These are phyloP conservation scores for Neurospora crassa DNA, from an alignment of 2,329 filamentous ascomycete genomes.

Conservation along the genomic window DNA sequence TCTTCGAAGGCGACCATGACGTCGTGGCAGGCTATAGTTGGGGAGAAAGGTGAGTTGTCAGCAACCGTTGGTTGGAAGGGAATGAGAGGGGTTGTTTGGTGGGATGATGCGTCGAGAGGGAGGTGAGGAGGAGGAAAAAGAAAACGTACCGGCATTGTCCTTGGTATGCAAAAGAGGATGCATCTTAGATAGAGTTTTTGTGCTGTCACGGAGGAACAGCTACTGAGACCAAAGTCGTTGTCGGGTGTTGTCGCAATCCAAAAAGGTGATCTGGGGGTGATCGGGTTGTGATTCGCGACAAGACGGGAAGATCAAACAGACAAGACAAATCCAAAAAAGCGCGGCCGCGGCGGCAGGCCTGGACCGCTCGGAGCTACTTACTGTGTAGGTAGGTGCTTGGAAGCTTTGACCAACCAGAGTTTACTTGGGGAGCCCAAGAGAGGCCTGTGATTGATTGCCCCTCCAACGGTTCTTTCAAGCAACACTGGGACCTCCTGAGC, in stretches of 20 bases:
- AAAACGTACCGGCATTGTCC: slow-evolving; percentile 67
- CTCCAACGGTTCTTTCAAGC: not conserved
- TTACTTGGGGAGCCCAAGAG: not conserved
- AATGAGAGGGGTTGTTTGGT: not conserved
- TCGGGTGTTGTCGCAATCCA: not conserved
- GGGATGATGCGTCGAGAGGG: too few relatives aligned
- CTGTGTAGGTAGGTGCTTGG: too few relatives aligned
- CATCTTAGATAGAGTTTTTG: slow-evolving; percentile 47
- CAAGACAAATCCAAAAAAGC: not conserved
- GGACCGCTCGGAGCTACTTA: not conserved
- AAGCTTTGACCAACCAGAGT: not conserved
- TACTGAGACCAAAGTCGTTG: not conserved
- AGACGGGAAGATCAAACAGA: not conserved
- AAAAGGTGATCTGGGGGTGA: not conserved
- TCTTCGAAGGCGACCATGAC: slow-evolving; percentile 91
- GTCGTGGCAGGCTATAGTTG: slow-evolving; percentile 73
- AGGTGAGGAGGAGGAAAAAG: not conserved
- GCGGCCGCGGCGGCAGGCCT: not conserved
- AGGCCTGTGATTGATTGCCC: not conserved
- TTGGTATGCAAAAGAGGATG: slow-evolving; percentile 96
- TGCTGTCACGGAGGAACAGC: not conserved
- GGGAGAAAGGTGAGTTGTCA: not conserved
- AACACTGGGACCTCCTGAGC: not conserved
- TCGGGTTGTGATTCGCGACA: not conserved
- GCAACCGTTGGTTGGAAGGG: not conserved